phyloP scores from a whole-genome alignment of 2,329 filamentous ascomycete genomes.

The Fusarium sp. region DNA sequence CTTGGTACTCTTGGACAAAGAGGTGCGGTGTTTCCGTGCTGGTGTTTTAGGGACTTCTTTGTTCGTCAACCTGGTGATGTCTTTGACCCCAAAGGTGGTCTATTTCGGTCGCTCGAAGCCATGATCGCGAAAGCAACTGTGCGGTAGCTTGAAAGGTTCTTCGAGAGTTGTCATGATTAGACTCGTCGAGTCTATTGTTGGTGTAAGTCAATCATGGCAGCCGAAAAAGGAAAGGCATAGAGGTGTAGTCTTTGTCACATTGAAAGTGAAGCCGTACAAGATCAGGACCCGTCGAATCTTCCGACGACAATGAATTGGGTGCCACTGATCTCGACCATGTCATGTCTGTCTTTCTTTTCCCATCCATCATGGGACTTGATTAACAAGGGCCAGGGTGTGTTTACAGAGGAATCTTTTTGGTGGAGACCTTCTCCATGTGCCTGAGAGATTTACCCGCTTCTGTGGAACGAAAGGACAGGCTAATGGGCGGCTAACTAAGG shows the following conservation, averaged over 20 bases:
- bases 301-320: conserved; percentile 17
- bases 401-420: conserved; percentile 21
- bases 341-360: conserved; percentile 5
- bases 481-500: not conserved
- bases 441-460: conserved; percentile 42
- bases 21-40: conserved; percentile 18
- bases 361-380: conserved; percentile 33
- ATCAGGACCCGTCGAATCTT: not conserved
- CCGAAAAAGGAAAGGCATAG: not conserved
- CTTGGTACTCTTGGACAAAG: conserved; percentile 24
- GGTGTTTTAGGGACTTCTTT: conserved; percentile 34
- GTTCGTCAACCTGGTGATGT: conserved; percentile 15
- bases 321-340: conserved; percentile 24
- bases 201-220: conserved; percentile 24
- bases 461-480: conserved; percentile 42
- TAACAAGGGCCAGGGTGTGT: conserved; percentile 13
- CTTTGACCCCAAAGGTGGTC: not conserved
- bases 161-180: conserved; percentile 34
- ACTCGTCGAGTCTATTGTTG: conserved; percentile 30
- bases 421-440: conserved; percentile 19
- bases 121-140: conserved; percentile 1
- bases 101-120: conserved; percentile 23
- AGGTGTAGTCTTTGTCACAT: conserved; percentile 28
- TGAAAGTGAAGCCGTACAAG: conserved; percentile 1
- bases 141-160: conserved; percentile 6